Base-by-base conservation (phyloP, 352 stramenopile genomes). In the Phytophthora brassicae region DNA sequence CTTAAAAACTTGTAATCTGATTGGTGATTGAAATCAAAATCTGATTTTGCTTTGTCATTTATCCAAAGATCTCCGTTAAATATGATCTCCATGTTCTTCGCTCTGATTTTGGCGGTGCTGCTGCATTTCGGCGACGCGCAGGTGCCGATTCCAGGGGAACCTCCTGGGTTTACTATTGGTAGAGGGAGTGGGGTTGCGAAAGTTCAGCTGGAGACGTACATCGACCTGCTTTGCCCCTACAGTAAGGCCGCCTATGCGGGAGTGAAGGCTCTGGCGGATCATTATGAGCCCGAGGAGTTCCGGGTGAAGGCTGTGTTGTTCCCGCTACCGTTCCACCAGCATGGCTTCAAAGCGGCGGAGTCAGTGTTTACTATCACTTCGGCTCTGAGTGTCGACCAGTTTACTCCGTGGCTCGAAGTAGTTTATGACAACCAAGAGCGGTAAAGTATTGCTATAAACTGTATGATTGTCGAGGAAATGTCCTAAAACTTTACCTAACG, bases 161-260 rank as follows among this genome's bases (percentile, higher is more conserved):
- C 74, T 0, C 81, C 78, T 11, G 85, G 85, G 0, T 94, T 92
- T 44, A 84, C 76, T 9, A 77, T 87, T n/a, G 81, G 79, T 1
- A 36, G 66, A 11, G 81, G 85, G 6, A 70, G 39, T 12, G 75
- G 72, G 1, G 45, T 55, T 2, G 82, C 85, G 0, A 69, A 74
- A 38, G 79, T 90, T 23, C 85, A 92, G 56, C 68, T 94, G 24
- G 85, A 94, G 60, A 86, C 84, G 51, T 94, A 88, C 68, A 64
- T 94, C 20, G 85, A 92, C 43, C 58, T 91, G 74, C 75, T 93
- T 17, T 93, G 84, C 29, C 84, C 84, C 4, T 82, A 72, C 44
- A 91, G 81, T 50, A 85, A 86, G 44, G 58, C 69, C 1, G 81
- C 79, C 46, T 93, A 89, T 26, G 48, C 67, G 5, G 84, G 81